Conservation (phyloP, 2,329 filamentous ascomycete genomes). For the Delphinella strobiligena region DNA sequence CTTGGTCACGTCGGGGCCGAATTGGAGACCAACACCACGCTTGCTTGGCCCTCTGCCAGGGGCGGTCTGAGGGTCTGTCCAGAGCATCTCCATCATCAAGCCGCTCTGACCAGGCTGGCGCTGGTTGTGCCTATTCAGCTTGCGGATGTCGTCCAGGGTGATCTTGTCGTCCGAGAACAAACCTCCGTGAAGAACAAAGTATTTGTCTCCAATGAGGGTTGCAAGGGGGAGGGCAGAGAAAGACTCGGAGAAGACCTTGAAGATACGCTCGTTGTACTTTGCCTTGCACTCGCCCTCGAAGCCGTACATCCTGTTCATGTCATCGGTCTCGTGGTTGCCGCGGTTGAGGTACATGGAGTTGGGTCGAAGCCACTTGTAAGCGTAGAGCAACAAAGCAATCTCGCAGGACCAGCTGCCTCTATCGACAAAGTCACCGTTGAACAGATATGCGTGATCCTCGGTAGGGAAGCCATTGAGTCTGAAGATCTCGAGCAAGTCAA, state of each 20-base stretch:
- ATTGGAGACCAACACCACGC: slow-evolving; percentile 90
- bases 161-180: slow-evolving; percentile 92
- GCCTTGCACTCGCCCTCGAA: slow-evolving; percentile 98
- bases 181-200: slow-evolving; percentile 84
- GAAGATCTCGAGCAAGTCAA: slow-evolving; percentile 94
- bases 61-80: slow-evolving; percentile 86
- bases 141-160: slow-evolving; percentile 84
- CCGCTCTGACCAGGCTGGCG: slow-evolving; percentile 86
- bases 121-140: slow-evolving; percentile 81
- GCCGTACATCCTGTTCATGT: slow-evolving; percentile 98
- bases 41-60: slow-evolving; percentile 89
- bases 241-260: slow-evolving; percentile 96
- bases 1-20: slow-evolving; percentile 92
- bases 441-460: slow-evolving; percentile 85
- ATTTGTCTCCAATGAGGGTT: slow-evolving; percentile 82
- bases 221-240: slow-evolving; percentile 90
- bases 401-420: slow-evolving; percentile 97
- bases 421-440: slow-evolving; percentile 98
- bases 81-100: slow-evolving; percentile 99
- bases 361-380: slow-evolving; percentile 92
- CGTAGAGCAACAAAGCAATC: slow-evolving; percentile 83
- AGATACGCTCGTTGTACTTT: slow-evolving; percentile 92
- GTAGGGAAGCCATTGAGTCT: slow-evolving; percentile 73
- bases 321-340: slow-evolving; percentile 96
- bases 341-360: slow-evolving; percentile 83